Percentiles rank a stretch among this genome's conserved stretches.
Evolutionary conservation across 2,329 filamentous ascomycete genomes (phyloP).

Genomic region (Pyrenophora seminiperda): DNA sequence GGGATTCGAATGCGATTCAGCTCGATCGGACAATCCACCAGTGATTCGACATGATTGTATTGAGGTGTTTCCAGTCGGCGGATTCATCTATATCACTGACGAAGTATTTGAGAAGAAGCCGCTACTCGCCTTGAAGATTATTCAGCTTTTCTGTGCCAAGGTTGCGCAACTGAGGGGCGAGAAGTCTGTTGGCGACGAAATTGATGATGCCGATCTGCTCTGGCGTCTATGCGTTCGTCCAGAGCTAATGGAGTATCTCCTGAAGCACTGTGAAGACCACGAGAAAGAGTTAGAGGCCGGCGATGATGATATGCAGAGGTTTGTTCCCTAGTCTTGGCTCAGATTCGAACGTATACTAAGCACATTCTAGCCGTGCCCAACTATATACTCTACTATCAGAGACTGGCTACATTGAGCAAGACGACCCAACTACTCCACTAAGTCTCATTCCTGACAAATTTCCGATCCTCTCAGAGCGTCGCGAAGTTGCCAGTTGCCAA

Average conservation of each 20-base stretch:
- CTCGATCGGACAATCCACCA: constrained; percentile 17
- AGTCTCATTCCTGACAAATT: constrained; percentile 29
- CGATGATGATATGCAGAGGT: constrained; percentile 26
- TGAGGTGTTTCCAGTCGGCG: constrained; percentile 48
- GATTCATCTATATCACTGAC: constrained; percentile 52
- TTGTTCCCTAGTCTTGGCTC: neutral
- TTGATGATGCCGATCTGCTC: constrained; percentile 30
- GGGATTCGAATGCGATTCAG: constrained; percentile 19
- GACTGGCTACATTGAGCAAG: constrained; percentile 36
- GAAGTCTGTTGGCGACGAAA: constrained; percentile 19
- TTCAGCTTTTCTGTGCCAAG: constrained; percentile 43
- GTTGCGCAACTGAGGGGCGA: constrained; percentile 25
- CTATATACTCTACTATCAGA: constrained; percentile 33
- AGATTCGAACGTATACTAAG: constrained; percentile 1
- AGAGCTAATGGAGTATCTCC: constrained; percentile 37
- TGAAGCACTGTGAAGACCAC: constrained; percentile 27
- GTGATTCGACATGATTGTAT: constrained; percentile 31
- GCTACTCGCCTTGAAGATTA: constrained; percentile 42
- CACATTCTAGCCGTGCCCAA: constrained; percentile 19
- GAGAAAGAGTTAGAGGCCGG: constrained; percentile 21
- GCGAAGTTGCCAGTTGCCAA: constrained; percentile 22
- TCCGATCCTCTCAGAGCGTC: constrained; percentile 39
- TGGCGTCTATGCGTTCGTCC: constrained; percentile 44
- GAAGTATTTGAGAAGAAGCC: constrained; percentile 50
- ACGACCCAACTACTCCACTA: constrained; percentile 13